Conservation (phyloP, 2,329 filamentous ascomycete genomes). For the Furcasterigmium sp. region DNA sequence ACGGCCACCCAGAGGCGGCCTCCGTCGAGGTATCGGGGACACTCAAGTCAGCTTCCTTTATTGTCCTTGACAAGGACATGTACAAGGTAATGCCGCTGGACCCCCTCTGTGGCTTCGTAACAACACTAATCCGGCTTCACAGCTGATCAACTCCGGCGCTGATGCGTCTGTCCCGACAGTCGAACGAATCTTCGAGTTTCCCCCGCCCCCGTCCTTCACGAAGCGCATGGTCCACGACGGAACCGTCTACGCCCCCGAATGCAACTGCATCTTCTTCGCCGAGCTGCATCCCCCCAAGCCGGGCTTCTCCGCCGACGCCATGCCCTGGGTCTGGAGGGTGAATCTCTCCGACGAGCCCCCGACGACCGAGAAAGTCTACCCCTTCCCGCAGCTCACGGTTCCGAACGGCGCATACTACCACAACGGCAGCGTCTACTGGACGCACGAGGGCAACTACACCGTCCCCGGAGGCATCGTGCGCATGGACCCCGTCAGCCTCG, state of each 20-base stretch:
- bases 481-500: conserved; percentile 8
- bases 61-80: conserved; percentile 3
- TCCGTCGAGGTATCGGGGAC: not conserved
- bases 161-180: not conserved
- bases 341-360: conserved; percentile 6
- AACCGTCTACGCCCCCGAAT: conserved; percentile 12
- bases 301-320: conserved; percentile 9
- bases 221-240: conserved; percentile 10
- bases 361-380: conserved; percentile 11
- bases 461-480: conserved; percentile 8
- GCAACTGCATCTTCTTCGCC: conserved; percentile 12
- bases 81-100: too few relatives aligned
- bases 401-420: conserved; percentile 13
- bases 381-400: conserved; percentile 10
- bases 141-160: not conserved
- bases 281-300: conserved; percentile 10
- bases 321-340: conserved; percentile 11
- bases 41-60: not conserved
- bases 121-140: not conserved
- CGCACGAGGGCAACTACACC: conserved; percentile 12
- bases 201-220: conserved; percentile 6
- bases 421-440: conserved; percentile 11
- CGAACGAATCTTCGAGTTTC: conserved; percentile 9
- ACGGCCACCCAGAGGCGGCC: conserved; percentile 1
- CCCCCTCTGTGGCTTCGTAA: too few relatives aligned